Conservation (phyloP, 352 stramenopile species). For the Globisporangium canariense region DNA sequence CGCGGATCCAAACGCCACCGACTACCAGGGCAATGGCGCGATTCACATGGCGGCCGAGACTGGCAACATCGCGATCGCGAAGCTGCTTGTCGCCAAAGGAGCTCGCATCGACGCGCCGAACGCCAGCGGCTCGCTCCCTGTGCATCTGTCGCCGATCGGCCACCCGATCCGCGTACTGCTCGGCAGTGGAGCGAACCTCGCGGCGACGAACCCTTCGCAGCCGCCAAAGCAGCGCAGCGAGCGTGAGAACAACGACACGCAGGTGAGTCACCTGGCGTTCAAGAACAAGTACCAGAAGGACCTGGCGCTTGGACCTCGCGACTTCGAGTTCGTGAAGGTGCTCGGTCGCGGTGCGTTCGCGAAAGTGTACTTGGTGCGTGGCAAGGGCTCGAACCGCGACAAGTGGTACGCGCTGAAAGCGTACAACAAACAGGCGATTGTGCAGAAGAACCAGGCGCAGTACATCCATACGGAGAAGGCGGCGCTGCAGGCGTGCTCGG, state of each 20-base stretch:
- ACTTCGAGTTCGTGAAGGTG: slow-evolving; percentile 88
- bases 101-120: slow-evolving; percentile 75
- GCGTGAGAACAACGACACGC: slow-evolving; percentile 56
- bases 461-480: slow-evolving; percentile 87
- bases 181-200: slow-evolving; percentile 62
- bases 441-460: slow-evolving; percentile 87
- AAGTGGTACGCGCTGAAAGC: slow-evolving; percentile 86
- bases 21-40: slow-evolving; percentile 79
- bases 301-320: slow-evolving; percentile 69
- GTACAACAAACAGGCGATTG: slow-evolving; percentile 87
- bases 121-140: slow-evolving; percentile 72
- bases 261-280: slow-evolving; percentile 82
- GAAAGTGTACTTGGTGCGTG: slow-evolving; percentile 83
- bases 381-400: slow-evolving; percentile 82
- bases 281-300: slow-evolving; percentile 91
- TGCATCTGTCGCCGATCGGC: slow-evolving; percentile 83
- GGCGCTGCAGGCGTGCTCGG: slow-evolving; percentile 74
- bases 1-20: slow-evolving; percentile 75
- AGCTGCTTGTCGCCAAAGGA: slow-evolving; percentile 69
- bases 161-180: slow-evolving; percentile 83
- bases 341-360: slow-evolving; percentile 77
- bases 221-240: slow-evolving; percentile 56
- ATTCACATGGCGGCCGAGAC: slow-evolving; percentile 81
- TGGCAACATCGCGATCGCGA: slow-evolving; percentile 76
- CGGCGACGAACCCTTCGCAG: slow-evolving; percentile 68